phyloP scores from a whole-genome alignment of 78 protist species.

The Chrysochromulina tobinii region DNA sequence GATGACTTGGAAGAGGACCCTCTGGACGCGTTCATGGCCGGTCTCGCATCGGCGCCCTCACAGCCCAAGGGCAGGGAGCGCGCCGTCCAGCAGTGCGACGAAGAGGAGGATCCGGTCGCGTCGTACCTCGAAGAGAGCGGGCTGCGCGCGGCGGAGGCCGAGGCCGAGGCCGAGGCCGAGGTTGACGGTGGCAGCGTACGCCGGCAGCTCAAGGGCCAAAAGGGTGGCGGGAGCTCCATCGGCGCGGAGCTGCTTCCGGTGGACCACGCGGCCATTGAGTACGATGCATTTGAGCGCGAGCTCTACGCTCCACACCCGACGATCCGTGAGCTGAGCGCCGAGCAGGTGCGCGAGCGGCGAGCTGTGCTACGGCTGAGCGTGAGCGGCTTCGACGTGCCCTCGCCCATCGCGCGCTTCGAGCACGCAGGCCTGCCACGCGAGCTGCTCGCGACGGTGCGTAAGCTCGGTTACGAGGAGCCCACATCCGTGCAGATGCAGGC shows the following conservation, averaged over 20 bases:
- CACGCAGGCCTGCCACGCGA: neutral
- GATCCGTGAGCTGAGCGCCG: neutral
- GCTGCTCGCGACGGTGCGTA: neutral
- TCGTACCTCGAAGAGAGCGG: neutral
- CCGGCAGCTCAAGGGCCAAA: slow-evolving; percentile 11
- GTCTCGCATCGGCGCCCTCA: neutral
- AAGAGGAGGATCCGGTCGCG: neutral
- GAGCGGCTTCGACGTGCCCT: neutral
- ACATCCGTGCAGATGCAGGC: slow-evolving; percentile 91
- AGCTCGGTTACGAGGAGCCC: slow-evolving; percentile 70
- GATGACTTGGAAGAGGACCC: neutral
- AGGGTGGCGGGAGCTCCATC: neutral
- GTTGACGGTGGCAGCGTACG: neutral
- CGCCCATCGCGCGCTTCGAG: neutral
- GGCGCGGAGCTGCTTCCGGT: neutral
- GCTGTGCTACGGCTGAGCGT: neutral
- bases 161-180: neutral
- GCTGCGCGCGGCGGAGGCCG: neutral
- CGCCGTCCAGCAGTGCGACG: neutral
- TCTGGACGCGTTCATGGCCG: slow-evolving; percentile 31
- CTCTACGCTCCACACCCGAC: neutral
- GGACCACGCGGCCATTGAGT: neutral
- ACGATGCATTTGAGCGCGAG: neutral
- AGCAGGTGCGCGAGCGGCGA: neutral
- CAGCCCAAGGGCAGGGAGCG: neutral